Conservation (phyloP, 2,329 filamentous ascomycete species). For the Huntiella omanensis region DNA sequence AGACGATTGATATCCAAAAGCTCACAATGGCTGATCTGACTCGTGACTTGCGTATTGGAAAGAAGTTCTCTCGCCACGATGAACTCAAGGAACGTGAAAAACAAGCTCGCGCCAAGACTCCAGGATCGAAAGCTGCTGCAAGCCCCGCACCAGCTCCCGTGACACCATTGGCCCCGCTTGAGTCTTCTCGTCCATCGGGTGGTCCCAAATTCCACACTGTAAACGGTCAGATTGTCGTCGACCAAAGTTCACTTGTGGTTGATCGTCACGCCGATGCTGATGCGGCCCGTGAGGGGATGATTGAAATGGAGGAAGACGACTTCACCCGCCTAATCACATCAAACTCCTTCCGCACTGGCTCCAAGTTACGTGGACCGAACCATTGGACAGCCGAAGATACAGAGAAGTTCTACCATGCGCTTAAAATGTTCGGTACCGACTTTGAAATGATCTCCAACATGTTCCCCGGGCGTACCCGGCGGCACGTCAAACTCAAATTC, state of each 20-base stretch:
- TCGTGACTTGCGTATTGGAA: slow-evolving; percentile 50
- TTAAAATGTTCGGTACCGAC: slow-evolving; percentile 64
- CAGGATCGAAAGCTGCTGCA: slow-evolving; percentile 21
- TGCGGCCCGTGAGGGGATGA: slow-evolving; percentile 31
- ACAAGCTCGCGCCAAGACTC: slow-evolving; percentile 19
- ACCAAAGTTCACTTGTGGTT: slow-evolving; percentile 47
- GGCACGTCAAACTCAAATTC: slow-evolving; percentile 67
- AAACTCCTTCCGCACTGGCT: slow-evolving; percentile 41
- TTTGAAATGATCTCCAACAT: slow-evolving; percentile 63
- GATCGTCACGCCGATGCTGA: slow-evolving; percentile 47
- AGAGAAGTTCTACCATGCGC: slow-evolving; percentile 55
- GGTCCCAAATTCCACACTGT: slow-evolving; percentile 43
- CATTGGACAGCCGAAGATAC: slow-evolving; percentile 55
- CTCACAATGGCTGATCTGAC: slow-evolving; percentile 58
- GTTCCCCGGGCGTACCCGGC: slow-evolving; percentile 52
- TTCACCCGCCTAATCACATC: slow-evolving; percentile 54
- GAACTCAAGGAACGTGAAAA: slow-evolving; percentile 51
- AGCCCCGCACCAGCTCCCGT: slow-evolving; percentile 3
- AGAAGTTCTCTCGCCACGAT: slow-evolving; percentile 55
- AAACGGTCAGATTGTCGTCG: slow-evolving; percentile 54
- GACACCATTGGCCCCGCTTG: not conserved
- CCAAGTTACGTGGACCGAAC: slow-evolving; percentile 44
- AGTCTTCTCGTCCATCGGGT: slow-evolving; percentile 11
- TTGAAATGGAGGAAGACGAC: slow-evolving; percentile 59
- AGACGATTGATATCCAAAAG: slow-evolving; percentile 43